Evolutionary conservation across 2,329 filamentous ascomycete species (phyloP).

Genomic region (Aureobasidium melanogenum): DNA sequence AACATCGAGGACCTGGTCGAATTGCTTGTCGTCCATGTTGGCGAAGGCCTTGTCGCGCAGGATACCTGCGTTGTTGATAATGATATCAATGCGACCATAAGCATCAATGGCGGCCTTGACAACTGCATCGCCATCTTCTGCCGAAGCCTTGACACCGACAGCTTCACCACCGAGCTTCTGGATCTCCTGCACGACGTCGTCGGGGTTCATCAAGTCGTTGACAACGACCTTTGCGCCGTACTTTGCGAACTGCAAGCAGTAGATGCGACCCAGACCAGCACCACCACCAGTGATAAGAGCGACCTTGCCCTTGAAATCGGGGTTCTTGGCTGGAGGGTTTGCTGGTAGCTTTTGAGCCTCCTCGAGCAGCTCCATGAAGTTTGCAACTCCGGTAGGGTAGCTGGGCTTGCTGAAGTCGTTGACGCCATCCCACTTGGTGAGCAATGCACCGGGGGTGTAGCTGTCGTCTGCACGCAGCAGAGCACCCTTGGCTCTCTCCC

Average conservation of each 20-base stretch:
- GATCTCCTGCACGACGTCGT: conserved; percentile 85
- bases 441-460: conserved; percentile 78
- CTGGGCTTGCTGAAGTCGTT: conserved; percentile 76
- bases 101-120: conserved; percentile 90
- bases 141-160: conserved; percentile 84
- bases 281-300: conserved; percentile 82
- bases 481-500: conserved; percentile 86
- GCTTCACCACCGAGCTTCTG: conserved; percentile 82
- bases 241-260: conserved; percentile 80
- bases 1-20: conserved; percentile 86
- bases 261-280: conserved; percentile 82
- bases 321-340: conserved; percentile 62
- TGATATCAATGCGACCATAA: conserved; percentile 85
- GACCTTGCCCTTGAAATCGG: conserved; percentile 77
- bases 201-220: conserved; percentile 91
- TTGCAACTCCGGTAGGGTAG: conserved; percentile 74
- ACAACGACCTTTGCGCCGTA: conserved; percentile 79
- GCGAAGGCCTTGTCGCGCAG: conserved; percentile 94
- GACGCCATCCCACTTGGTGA: conserved; percentile 84
- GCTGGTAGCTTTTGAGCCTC: conserved; percentile 68
- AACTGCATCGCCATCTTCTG: conserved; percentile 83
- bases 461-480: conserved; percentile 81
- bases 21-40: conserved; percentile 94
- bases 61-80: conserved; percentile 98
- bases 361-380: conserved; percentile 81